phyloP scores from a whole-genome alignment of 2,329 filamentous ascomycete species.

The Alternaria hordeiaustralica region DNA sequence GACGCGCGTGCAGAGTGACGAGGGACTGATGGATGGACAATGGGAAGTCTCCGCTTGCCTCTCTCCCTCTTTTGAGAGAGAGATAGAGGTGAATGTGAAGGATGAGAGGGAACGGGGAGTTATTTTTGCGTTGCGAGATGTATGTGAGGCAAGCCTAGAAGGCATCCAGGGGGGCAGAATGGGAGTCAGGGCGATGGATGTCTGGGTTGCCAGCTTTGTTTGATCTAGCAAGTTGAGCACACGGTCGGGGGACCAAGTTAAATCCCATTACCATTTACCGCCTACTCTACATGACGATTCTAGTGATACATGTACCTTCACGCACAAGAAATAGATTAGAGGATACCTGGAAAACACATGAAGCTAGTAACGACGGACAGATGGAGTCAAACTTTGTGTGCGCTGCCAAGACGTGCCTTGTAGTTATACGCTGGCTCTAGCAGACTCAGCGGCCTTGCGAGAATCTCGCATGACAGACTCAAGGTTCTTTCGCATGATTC shows the following conservation, averaged over 20 bases:
- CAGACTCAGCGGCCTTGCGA: not conserved
- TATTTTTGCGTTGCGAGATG: constrained; percentile 21
- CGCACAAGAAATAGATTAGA: not conserved
- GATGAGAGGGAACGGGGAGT: constrained; percentile 23
- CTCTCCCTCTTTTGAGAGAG: constrained; percentile 15
- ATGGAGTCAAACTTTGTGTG: not conserved
- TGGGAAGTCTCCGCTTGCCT: constrained; percentile 31
- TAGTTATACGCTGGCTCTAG: not conserved
- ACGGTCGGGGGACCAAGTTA: not conserved
- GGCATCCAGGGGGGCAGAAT: constrained; percentile 16
- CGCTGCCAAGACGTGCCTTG: not conserved
- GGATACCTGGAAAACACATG: not conserved
- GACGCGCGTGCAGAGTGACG: constrained; percentile 43
- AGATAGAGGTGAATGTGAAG: constrained; percentile 19
- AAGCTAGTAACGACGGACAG: not conserved
- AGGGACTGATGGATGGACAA: constrained; percentile 56
- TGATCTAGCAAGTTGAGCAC: not conserved
- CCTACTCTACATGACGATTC: not conserved
- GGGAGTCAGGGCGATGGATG: constrained; percentile 26
- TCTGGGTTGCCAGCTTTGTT: constrained; percentile 28
- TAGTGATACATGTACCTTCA: not conserved
- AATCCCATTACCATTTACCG: not conserved
- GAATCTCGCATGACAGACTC: not conserved
- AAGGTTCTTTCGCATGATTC: constrained; percentile 6
- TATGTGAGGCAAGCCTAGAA: constrained; percentile 29